phyloP scores from a whole-genome alignment of 192 early-diverging fungal genomes.

The Rhizophagus sp. region DNA sequence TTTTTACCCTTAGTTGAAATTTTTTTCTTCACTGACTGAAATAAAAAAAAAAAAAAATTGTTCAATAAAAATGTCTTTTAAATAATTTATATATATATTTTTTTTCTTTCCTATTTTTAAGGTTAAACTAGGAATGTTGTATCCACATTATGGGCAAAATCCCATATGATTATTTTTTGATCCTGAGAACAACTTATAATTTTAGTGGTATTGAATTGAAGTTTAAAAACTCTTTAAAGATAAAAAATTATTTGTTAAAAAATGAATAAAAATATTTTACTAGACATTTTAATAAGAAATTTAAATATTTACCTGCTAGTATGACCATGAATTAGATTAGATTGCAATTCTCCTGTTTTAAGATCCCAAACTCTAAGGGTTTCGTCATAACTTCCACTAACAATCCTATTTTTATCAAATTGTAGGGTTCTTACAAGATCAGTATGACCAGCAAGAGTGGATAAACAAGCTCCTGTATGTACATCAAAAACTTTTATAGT shows the following conservation, averaged over 20 bases:
- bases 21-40: too few species aligned
- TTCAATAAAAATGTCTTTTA: too few species aligned
- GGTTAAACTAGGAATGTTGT: constrained; percentile 46
- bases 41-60: too few species aligned
- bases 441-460: constrained; percentile 57
- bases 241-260: neutral
- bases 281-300: constrained; percentile 3
- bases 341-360: constrained; percentile 60
- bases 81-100: neutral
- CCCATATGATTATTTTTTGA: constrained; percentile 71
- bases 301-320: constrained; percentile 45
- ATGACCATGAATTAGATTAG: constrained; percentile 58
- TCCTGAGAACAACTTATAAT: constrained; percentile 85
- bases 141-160: constrained; percentile 67
- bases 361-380: constrained; percentile 87
- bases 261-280: neutral
- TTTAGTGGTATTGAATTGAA: constrained; percentile 78
- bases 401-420: constrained; percentile 63
- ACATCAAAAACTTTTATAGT: constrained; percentile 72
- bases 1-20: too few species aligned
- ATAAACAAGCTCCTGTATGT: constrained; percentile 43
- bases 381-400: constrained; percentile 90
- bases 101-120: neutral
- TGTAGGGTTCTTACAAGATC: constrained; percentile 75
- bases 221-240: constrained; percentile 67